Percentiles rank a stretch among this genome's conserved stretches.
These are phyloP conservation scores for Chytriomyces sp. DNA, from an alignment of 192 early-diverging fungal species.

Conservation along the genomic window DNA sequence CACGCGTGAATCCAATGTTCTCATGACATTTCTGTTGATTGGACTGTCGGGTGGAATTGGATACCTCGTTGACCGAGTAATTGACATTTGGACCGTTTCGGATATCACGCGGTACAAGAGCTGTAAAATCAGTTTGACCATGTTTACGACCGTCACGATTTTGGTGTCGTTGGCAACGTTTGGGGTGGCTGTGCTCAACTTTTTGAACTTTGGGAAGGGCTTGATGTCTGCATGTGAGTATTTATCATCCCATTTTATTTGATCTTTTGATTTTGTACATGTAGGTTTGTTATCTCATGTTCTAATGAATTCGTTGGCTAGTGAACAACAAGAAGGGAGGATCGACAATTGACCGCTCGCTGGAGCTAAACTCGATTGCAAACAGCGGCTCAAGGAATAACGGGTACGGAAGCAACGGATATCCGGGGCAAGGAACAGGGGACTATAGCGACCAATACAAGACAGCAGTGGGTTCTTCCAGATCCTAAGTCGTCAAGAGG, in stretches of 20 bases:
- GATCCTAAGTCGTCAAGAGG: too few species aligned
- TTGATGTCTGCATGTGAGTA: conserved; percentile 66
- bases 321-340: too few species aligned
- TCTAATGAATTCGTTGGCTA: too few species aligned
- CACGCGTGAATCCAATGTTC: conserved; percentile 59
- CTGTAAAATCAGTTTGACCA: conserved; percentile 65
- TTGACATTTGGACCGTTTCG: conserved; percentile 58
- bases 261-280: neutral
- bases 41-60: conserved; percentile 67
- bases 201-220: conserved; percentile 69
- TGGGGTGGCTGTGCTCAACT: conserved; percentile 61
- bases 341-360: too few species aligned
- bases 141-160: conserved; percentile 68
- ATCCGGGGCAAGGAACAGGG: too few species aligned
- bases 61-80: conserved; percentile 73
- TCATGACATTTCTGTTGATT: conserved; percentile 66
- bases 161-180: conserved; percentile 57
- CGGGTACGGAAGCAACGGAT: too few species aligned
- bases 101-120: conserved; percentile 53
- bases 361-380: too few species aligned
- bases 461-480: too few species aligned
- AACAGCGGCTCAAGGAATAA: too few species aligned
- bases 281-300: too few species aligned
- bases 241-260: neutral
- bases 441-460: too few species aligned